Conservation (phyloP, 331 rosid genomes). For the Acacia concinna region DNA sequence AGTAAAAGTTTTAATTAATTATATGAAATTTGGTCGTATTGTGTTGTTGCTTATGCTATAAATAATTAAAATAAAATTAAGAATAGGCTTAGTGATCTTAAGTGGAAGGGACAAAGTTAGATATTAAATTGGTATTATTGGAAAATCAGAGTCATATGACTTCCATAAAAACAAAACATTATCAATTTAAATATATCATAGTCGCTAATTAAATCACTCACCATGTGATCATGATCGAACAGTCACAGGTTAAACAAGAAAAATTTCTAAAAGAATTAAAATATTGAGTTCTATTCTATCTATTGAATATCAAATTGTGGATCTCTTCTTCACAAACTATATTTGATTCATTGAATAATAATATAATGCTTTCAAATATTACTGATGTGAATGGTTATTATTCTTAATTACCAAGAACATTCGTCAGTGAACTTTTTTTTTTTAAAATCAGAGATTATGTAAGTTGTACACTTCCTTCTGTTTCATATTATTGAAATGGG, state of each 20-base stretch:
- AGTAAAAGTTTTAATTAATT: not conserved
- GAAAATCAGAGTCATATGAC: constrained; percentile 33
- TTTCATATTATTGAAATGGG: not conserved
- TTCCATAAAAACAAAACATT: constrained; percentile 14
- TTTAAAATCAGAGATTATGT: not conserved
- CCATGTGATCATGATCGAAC: constrained; percentile 13
- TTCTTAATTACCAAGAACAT: not conserved
- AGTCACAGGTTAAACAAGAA: constrained; percentile 31
- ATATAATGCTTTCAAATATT: not conserved
- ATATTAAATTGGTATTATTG: constrained; percentile 39
- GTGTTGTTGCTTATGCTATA: constrained; percentile 45
- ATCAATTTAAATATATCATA: constrained; percentile 28
- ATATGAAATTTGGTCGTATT: constrained; percentile 48
- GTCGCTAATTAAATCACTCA: constrained; percentile 25
- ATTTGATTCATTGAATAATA: not conserved
- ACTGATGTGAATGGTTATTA: not conserved
- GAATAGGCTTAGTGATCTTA: constrained; percentile 46
- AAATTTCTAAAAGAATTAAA: not conserved
- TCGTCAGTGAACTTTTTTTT: not conserved
- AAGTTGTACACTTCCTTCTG: constrained; percentile 24
- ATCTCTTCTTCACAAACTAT: not conserved
- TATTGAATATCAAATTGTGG: not conserved
- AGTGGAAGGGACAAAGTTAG: constrained; percentile 58
- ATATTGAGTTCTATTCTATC: not conserved
- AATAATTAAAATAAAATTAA: constrained; percentile 40